Conservation (phyloP, 2,329 filamentous ascomycete species). For the Sporothrix pallida region DNA sequence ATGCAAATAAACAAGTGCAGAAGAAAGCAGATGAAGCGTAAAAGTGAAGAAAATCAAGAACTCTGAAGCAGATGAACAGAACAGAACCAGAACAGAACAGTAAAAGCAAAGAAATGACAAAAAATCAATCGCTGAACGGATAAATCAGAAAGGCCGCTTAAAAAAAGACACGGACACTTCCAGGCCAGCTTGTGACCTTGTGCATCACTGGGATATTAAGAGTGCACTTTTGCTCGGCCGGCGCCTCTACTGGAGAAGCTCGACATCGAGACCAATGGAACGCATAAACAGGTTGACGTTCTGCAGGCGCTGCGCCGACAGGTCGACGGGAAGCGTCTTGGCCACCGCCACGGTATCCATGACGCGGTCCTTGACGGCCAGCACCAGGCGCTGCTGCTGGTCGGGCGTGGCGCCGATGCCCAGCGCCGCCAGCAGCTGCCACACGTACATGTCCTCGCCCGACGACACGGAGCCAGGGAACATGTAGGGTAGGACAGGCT, state of each 20-base stretch:
- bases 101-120: not conserved
- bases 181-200: not conserved
- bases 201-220: not conserved
- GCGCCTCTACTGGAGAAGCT: constrained; percentile 57
- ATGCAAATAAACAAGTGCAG: not conserved
- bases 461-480: constrained; percentile 92
- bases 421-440: constrained; percentile 95
- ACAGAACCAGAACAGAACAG: not conserved
- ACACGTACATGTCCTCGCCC: constrained; percentile 93
- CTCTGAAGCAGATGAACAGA: not conserved
- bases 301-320: constrained; percentile 80
- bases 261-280: constrained; percentile 97
- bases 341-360: constrained; percentile 91
- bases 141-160: constrained; percentile 35
- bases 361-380: constrained; percentile 96
- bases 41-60: not conserved
- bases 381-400: constrained; percentile 91
- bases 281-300: constrained; percentile 99
- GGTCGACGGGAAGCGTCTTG: constrained; percentile 85
- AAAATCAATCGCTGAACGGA: constrained; percentile 24
- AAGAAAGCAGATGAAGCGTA: not conserved
- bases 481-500: constrained; percentile 80
- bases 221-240: not conserved
- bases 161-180: constrained; percentile 36
- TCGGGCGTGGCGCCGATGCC: constrained; percentile 92